Percentiles rank a stretch among this genome's conserved stretches.
Evolutionary conservation across 805 yeast species (phyloP).

Genomic region (Grigorovia yakushimaensis): DNA sequence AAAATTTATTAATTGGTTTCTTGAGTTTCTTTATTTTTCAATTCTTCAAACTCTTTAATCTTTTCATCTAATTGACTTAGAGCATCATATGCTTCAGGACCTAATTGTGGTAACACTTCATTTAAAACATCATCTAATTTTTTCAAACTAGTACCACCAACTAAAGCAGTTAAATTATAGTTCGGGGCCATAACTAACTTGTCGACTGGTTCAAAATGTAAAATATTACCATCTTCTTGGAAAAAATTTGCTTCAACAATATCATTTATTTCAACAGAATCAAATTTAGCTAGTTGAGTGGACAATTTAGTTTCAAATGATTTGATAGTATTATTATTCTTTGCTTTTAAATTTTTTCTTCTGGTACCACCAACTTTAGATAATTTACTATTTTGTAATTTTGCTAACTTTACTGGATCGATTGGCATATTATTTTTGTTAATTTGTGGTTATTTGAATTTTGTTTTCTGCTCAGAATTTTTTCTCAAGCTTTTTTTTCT

Average conservation of each 20-base stretch:
- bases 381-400: slow-evolving; percentile 54
- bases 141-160: slow-evolving; percentile 93
- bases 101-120: slow-evolving; percentile 88
- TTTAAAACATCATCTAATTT: slow-evolving; percentile 87
- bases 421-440: slow-evolving; percentile 49
- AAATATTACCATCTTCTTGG: slow-evolving; percentile 90
- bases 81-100: slow-evolving; percentile 88
- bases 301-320: slow-evolving; percentile 69
- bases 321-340: slow-evolving; percentile 45
- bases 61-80: slow-evolving; percentile 84
- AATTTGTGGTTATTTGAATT: background rate
- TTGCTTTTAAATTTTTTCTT: slow-evolving; percentile 79
- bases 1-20: slow-evolving; percentile 20
- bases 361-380: slow-evolving; percentile 82
- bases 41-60: slow-evolving; percentile 37
- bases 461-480: too few relatives aligned
- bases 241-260: slow-evolving; percentile 97
- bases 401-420: slow-evolving; percentile 91
- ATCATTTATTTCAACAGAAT: slow-evolving; percentile 79
- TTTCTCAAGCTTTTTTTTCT: background rate
- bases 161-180: slow-evolving; percentile 86
- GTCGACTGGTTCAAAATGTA: slow-evolving; percentile 94
- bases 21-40: slow-evolving; percentile 39
- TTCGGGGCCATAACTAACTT: slow-evolving; percentile 82
- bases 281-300: slow-evolving; percentile 78